phyloP scores from a whole-genome alignment of 108 stramenopile species.

The Nannochloropsis salina region DNA sequence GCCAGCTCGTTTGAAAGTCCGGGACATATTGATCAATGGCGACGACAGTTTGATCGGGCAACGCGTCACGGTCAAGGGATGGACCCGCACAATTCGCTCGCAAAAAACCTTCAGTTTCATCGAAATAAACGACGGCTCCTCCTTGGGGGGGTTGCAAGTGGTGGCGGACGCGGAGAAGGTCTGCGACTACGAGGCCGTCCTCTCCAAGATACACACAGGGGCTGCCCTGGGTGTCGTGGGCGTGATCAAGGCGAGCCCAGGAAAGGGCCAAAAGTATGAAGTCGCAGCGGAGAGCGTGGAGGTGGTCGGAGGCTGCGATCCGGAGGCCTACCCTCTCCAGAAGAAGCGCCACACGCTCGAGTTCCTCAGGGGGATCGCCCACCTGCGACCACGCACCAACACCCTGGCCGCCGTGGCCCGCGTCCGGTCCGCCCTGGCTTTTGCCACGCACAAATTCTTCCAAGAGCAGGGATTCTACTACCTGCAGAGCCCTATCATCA shows the following conservation, averaged over 20 bases:
- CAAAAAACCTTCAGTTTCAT: conserved; percentile 96
- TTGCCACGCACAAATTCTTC: conserved; percentile 80
- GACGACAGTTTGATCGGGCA: conserved; percentile 44
- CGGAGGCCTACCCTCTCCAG: conserved; percentile 88
- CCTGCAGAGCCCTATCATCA: conserved; percentile 95
- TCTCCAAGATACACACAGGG: conserved; percentile 67
- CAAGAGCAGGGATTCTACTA: conserved; percentile 81
- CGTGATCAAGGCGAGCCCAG: conserved; percentile 60
- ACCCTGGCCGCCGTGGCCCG: conserved; percentile 89
- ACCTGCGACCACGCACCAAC: conserved; percentile 93
- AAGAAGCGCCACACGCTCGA: conserved; percentile 96
- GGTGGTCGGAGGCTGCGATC: conserved; percentile 81
- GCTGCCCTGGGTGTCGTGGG: conserved; percentile 80
- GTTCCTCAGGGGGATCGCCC: conserved; percentile 89
- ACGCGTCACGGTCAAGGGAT: conserved; percentile 76
- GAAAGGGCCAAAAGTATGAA: conserved; percentile 87
- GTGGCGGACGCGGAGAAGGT: conserved; percentile 63
- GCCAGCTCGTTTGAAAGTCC: not conserved
- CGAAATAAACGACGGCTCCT: conserved; percentile 94
- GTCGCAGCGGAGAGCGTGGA: conserved; percentile 66
- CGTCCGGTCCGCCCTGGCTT: conserved; percentile 77
- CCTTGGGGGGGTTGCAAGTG: conserved; percentile 76
- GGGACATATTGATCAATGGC: conserved; percentile 6
- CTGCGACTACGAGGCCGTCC: conserved; percentile 29
- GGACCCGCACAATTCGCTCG: conserved; percentile 91